These are phyloP conservation scores for Alternaria metachromatica DNA, from an alignment of 2,329 filamentous ascomycete genomes.

Conservation along the genomic window DNA sequence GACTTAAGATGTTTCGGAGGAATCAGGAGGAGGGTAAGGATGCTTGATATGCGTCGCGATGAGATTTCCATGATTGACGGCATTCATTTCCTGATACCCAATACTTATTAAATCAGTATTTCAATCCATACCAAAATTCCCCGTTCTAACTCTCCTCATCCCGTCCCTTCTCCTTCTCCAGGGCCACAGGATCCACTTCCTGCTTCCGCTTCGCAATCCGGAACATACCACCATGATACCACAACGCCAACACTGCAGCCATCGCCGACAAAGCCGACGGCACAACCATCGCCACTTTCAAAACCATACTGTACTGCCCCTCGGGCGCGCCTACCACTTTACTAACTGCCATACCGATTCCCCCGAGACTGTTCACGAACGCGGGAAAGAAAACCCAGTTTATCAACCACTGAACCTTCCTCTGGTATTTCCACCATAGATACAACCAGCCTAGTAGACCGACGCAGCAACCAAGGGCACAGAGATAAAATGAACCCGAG, in stretches of 20 bases:
- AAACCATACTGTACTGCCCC: slow-evolving; percentile 51
- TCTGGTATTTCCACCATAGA: slow-evolving; percentile 54
- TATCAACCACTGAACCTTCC: slow-evolving; percentile 63
- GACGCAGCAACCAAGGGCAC: slow-evolving; percentile 52
- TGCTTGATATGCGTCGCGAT: background rate
- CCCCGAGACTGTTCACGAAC: slow-evolving; percentile 57
- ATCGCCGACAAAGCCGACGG: slow-evolving; percentile 23
- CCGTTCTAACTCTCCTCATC: background rate
- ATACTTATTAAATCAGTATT: background rate
- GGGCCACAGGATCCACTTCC: slow-evolving; percentile 34
- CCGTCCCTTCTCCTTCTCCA: slow-evolving; percentile 15
- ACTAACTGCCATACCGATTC: slow-evolving; percentile 56
- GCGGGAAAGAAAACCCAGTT: slow-evolving; percentile 58
- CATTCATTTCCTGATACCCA: background rate
- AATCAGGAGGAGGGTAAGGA: background rate
- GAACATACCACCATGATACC: slow-evolving; percentile 49
- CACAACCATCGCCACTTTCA: slow-evolving; percentile 49
- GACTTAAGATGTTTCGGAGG: slow-evolving; percentile 20
- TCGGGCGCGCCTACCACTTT: slow-evolving; percentile 55
- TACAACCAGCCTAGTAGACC: slow-evolving; percentile 52
- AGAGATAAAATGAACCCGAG: slow-evolving; percentile 54
- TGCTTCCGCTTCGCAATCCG: slow-evolving; percentile 41
- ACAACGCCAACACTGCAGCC: slow-evolving; percentile 3
- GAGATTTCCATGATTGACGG: background rate
- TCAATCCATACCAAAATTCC: background rate